Evolutionary conservation across 768 basidiomycete genomes (phyloP).

Genomic region (Mycena crocata): DNA sequence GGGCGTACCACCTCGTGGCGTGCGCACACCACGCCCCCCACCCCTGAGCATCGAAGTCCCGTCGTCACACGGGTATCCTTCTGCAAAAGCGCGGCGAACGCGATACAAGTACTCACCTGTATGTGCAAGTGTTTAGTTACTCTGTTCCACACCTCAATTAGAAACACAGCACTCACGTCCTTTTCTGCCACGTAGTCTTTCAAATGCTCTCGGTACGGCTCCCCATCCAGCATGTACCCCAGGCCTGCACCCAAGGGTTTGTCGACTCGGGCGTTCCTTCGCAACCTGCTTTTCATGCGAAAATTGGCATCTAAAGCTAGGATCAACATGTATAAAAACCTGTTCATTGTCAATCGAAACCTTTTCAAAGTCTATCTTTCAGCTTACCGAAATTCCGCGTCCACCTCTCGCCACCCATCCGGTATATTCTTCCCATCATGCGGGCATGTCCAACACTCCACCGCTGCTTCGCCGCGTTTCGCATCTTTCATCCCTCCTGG

Average conservation of each 20-base stretch:
- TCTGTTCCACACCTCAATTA: too few relatives aligned
- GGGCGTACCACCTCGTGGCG: too few relatives aligned
- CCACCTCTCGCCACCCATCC: background rate
- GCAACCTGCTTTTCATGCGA: background rate
- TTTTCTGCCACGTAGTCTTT: too few relatives aligned
- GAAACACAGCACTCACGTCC: too few relatives aligned
- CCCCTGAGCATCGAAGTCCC: too few relatives aligned
- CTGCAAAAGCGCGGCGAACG: too few relatives aligned
- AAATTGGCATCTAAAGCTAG: too few relatives aligned
- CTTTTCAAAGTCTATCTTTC: background rate
- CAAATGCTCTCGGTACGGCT: too few relatives aligned
- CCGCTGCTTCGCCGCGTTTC: background rate
- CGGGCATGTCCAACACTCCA: background rate
- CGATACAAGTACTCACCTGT: too few relatives aligned
- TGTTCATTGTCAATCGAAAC: background rate
- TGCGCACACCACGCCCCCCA: too few relatives aligned
- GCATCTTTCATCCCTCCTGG: background rate
- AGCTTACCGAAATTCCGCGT: background rate
- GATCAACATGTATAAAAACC: background rate
- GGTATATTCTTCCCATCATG: background rate
- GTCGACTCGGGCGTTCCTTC: background rate
- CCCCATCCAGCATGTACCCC: background rate
- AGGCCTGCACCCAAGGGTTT: background rate
- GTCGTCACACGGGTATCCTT: too few relatives aligned
- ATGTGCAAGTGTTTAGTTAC: too few relatives aligned